Percentiles rank a stretch among this genome's conserved stretches.
phyloP scores from a whole-genome alignment of 1,284 basidiomycete genomes.

The Ustilago nuda region DNA sequence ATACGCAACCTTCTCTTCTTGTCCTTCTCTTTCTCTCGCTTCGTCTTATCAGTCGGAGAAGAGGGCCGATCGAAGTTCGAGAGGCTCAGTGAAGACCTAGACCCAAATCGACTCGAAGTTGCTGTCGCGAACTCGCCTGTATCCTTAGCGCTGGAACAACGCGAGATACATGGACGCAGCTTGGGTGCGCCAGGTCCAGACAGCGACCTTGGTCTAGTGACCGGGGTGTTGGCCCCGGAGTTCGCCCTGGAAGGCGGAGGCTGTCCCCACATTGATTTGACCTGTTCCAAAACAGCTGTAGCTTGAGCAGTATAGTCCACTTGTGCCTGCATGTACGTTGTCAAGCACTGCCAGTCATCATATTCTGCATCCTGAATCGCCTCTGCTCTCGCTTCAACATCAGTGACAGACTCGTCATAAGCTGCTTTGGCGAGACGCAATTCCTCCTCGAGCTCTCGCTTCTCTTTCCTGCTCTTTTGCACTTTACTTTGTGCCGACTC shows the following conservation, averaged over 20 bases:
- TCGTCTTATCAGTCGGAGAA: slow-evolving; percentile 14
- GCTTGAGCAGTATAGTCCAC: slow-evolving; percentile 53
- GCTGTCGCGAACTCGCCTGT: slow-evolving; percentile 12
- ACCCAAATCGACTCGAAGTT: slow-evolving; percentile 19
- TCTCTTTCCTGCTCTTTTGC: slow-evolving; percentile 64
- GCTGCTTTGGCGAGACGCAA: slow-evolving; percentile 55
- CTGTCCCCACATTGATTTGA: slow-evolving; percentile 39
- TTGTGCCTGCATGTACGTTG: slow-evolving; percentile 56
- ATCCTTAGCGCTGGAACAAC: slow-evolving; percentile 31
- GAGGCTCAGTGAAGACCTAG: slow-evolving; percentile 35
- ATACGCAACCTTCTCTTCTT: slow-evolving; percentile 38
- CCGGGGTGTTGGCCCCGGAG: slow-evolving; percentile 13
- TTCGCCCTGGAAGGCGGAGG: slow-evolving; percentile 12
- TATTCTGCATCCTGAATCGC: slow-evolving; percentile 53
- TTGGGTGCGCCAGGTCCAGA: slow-evolving; percentile 16
- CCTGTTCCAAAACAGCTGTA: slow-evolving; percentile 53
- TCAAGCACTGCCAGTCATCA: slow-evolving; percentile 55
- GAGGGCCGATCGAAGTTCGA: slow-evolving; percentile 15
- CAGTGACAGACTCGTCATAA: slow-evolving; percentile 58
- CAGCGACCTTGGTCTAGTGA: slow-evolving; percentile 17
- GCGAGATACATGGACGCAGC: slow-evolving; percentile 28
- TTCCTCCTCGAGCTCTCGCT: slow-evolving; percentile 62
- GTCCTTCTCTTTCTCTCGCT: slow-evolving; percentile 17
- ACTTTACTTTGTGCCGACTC: slow-evolving; percentile 55
- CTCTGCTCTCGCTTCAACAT: slow-evolving; percentile 52